These are phyloP conservation scores for Leccinum arenicola DNA, from an alignment of 768 basidiomycete genomes.

Conservation along the genomic window DNA sequence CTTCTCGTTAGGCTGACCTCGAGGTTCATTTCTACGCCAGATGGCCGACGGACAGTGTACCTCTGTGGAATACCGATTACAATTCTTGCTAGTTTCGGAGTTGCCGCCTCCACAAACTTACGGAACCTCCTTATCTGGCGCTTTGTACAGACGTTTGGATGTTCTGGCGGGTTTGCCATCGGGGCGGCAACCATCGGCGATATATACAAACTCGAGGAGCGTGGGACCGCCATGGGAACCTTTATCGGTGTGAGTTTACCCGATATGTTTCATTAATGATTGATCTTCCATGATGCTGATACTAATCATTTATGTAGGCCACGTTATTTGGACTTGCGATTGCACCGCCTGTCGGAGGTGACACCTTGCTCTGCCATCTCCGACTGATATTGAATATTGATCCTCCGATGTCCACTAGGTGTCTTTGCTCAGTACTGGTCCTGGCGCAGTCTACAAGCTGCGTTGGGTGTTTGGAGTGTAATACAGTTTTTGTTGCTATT, in stretches of 20 bases:
- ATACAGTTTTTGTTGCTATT: constrained; percentile 39
- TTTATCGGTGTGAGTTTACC: constrained; percentile 46
- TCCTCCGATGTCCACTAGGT: constrained; percentile 29
- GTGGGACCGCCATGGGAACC: constrained; percentile 57
- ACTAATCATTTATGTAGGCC: constrained; percentile 29
- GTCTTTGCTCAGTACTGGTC: constrained; percentile 56
- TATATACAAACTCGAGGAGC: constrained; percentile 62
- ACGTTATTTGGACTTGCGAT: constrained; percentile 57
- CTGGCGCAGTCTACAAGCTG: constrained; percentile 60
- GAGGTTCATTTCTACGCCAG: constrained; percentile 30
- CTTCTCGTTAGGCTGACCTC: not conserved
- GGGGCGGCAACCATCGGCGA: constrained; percentile 64
- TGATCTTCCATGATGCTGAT: not conserved
- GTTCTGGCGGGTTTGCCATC: constrained; percentile 52
- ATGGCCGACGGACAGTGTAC: constrained; percentile 64
- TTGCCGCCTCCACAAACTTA: constrained; percentile 45
- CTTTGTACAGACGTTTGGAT: constrained; percentile 63
- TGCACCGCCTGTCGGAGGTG: constrained; percentile 58
- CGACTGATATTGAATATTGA: not conserved
- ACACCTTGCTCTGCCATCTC: not conserved
- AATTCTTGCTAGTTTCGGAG: constrained; percentile 57
- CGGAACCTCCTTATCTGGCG: constrained; percentile 54
- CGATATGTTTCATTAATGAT: not conserved
- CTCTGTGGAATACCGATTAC: constrained; percentile 58
- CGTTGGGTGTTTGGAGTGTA: constrained; percentile 41